These are phyloP conservation scores for Raphanus hybrid DNA, from an alignment of 441 rosid species.

Conservation along the genomic window DNA sequence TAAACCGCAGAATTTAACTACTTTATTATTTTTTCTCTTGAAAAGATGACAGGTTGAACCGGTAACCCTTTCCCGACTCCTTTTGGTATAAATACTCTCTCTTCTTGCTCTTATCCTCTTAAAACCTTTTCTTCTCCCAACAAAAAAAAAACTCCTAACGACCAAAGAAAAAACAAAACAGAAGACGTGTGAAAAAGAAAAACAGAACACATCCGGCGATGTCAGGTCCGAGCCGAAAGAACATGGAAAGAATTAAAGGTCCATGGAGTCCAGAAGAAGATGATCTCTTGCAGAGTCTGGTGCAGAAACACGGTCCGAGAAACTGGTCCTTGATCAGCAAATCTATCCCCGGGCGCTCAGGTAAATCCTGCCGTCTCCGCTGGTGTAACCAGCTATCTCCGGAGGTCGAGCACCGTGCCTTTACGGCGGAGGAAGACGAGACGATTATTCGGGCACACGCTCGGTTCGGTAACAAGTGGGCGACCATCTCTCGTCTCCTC, in stretches of 20 bases:
- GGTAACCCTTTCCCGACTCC: slow-evolving; percentile 25
- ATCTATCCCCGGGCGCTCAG: slow-evolving; percentile 66
- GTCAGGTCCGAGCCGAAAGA: slow-evolving; percentile 40
- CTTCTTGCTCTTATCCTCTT: slow-evolving; percentile 37
- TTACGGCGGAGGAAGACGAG: slow-evolving; percentile 12
- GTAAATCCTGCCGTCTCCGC: slow-evolving; percentile 66
- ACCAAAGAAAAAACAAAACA: slow-evolving; percentile 3
- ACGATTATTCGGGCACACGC: background rate
- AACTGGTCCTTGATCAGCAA: slow-evolving; percentile 72
- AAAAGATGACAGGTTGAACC: slow-evolving; percentile 22
- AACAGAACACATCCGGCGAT: slow-evolving; percentile 16
- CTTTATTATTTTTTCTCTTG: background rate
- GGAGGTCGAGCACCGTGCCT: slow-evolving; percentile 8
- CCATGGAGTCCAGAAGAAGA: slow-evolving; percentile 81
- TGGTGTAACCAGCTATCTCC: slow-evolving; percentile 58
- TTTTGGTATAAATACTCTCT: slow-evolving; percentile 42
- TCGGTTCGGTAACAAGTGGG: slow-evolving; percentile 13
- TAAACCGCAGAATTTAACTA: slow-evolving; percentile 8
- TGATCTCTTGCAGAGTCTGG: slow-evolving; percentile 54
- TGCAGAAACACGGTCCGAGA: slow-evolving; percentile 61
- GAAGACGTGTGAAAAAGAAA: background rate
- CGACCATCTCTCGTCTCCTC: slow-evolving; percentile 9
- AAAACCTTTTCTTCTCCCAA: slow-evolving; percentile 9
- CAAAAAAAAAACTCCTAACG: background rate
- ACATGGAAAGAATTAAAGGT: slow-evolving; percentile 68